Conservation (phyloP, 192 early-diverging fungal genomes). For the Podila epigama region DNA sequence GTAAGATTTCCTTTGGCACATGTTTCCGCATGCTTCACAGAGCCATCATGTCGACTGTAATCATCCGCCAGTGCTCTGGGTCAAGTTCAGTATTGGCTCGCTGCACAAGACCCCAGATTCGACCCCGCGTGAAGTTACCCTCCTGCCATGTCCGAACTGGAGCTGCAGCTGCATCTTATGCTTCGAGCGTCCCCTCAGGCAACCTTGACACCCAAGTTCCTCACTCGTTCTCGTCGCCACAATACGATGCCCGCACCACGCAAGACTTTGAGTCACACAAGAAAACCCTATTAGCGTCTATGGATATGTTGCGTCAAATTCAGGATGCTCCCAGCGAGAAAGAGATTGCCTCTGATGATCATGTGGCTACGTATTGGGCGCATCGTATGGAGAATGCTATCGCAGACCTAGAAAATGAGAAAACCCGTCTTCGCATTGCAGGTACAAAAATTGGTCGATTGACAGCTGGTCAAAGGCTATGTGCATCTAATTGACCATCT, state of each 20-base stretch:
- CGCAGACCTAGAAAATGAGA: slow-evolving; percentile 21
- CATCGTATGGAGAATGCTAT: slow-evolving; percentile 39
- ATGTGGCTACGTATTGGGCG: slow-evolving; percentile 40
- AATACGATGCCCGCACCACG: neutral
- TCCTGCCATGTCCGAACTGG: neutral
- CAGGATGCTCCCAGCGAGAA: slow-evolving; percentile 38
- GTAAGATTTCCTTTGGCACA: too few species aligned
- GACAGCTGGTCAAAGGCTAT: neutral
- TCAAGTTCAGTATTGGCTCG: neutral
- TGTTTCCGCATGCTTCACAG: too few species aligned
- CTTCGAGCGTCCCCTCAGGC: too few species aligned
- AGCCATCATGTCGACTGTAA: neutral
- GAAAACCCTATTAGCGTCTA: slow-evolving; percentile 17
- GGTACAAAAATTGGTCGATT: neutral
- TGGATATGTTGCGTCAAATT: slow-evolving; percentile 45
- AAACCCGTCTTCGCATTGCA: slow-evolving; percentile 21
- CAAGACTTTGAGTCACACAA: slow-evolving; percentile 28
- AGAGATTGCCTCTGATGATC: slow-evolving; percentile 24
- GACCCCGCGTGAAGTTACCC: neutral
- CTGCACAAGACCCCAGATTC: neutral
- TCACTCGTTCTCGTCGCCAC: neutral
- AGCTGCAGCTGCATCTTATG: neutral
- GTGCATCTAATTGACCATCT: neutral
- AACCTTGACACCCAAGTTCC: neutral
- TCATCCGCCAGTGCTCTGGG: neutral